Base-by-base conservation (phyloP, 352 stramenopile genomes). In the Globisporangium polare region DNA sequence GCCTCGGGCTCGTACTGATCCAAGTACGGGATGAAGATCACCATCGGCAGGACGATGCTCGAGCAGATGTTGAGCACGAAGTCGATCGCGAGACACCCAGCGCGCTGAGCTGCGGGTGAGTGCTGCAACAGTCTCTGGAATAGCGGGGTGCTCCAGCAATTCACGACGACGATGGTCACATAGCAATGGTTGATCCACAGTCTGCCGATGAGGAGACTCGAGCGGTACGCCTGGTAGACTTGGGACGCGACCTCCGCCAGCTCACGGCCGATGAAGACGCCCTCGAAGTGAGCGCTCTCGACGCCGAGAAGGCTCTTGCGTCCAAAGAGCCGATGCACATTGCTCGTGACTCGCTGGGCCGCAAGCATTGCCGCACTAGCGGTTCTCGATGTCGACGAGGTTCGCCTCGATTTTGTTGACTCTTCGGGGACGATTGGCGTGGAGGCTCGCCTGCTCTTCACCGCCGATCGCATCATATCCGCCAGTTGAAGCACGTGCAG, bases 21-120 rank as follows among this genome's bases (percentile, higher is more conserved):
- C 1, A 67, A 51, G 50, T 75, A 75, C 27, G 71, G 71, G 26
- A 69, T 33, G 59, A 78, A 74, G 22, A 75, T 74, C n/a, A 78
- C 24, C 39, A 72, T 27, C 22, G 71, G 65, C 31, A 75, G 62
- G 3, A 70, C 22, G 56, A 73, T 67, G 22, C 56, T 60, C n/a
- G 54, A 70, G 24, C 50, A 56, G 5, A 62, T 52, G 50, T 72
- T 61, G 37, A 75, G 58, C 12, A 54, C 20, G 10, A 60, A 24
- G 26, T 75, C 68, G 29, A 62, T 42, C 9, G 46, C 22, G n/a
- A 72, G 45, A 6, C 33, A 63, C 20, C 29, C 35, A 1, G 24
- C 33, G 4, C 63, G 55, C 13, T 59, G 47, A 9, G 65, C 43
- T n/a, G 54, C 18, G 1, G 56, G 15, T 0, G 52, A 2, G 17